phyloP scores from a whole-genome alignment of 2,329 filamentous ascomycete species.

The Colletotrichum higginsianum region DNA sequence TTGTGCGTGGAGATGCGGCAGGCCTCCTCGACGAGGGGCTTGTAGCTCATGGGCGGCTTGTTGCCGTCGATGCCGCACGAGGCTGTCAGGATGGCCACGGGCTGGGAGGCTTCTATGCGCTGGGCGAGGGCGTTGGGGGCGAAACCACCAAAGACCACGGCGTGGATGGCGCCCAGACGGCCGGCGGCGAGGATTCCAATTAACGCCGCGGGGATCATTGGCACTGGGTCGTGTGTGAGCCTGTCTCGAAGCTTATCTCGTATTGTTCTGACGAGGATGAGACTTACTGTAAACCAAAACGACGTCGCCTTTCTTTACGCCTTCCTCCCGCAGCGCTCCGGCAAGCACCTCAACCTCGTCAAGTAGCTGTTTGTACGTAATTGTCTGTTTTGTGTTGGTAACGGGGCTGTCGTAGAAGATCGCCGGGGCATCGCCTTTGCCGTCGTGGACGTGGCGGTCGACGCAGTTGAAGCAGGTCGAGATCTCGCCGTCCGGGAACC shows the following conservation, averaged over 20 bases:
- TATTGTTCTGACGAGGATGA: background rate
- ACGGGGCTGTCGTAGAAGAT: constrained; percentile 93
- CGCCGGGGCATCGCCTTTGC: constrained; percentile 80
- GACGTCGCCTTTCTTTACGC: constrained; percentile 86
- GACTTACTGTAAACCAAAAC: constrained; percentile 88
- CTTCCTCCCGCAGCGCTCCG: constrained; percentile 85
- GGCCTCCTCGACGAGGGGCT: constrained; percentile 82
- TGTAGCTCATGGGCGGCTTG: constrained; percentile 85
- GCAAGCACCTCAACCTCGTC: constrained; percentile 86
- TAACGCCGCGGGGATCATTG: constrained; percentile 93
- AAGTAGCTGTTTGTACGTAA: constrained; percentile 83
- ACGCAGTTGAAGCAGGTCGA: constrained; percentile 94
- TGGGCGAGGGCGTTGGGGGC: constrained; percentile 86
- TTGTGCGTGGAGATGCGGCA: constrained; percentile 78
- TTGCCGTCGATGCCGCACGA: constrained; percentile 92
- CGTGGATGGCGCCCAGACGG: constrained; percentile 88
- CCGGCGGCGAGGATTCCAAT: constrained; percentile 87
- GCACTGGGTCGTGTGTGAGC: constrained; percentile 71
- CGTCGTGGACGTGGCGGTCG: constrained; percentile 87
- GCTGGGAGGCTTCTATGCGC: constrained; percentile 86
- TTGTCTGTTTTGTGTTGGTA: constrained; percentile 77
- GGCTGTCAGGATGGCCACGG: constrained; percentile 85
- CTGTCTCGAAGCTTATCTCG: too few relatives aligned
- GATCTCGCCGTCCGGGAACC: constrained; percentile 92
- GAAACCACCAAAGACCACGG: constrained; percentile 95